Base-by-base conservation (phyloP, 345 rosid species). In the Lumnitzera littorea region DNA sequence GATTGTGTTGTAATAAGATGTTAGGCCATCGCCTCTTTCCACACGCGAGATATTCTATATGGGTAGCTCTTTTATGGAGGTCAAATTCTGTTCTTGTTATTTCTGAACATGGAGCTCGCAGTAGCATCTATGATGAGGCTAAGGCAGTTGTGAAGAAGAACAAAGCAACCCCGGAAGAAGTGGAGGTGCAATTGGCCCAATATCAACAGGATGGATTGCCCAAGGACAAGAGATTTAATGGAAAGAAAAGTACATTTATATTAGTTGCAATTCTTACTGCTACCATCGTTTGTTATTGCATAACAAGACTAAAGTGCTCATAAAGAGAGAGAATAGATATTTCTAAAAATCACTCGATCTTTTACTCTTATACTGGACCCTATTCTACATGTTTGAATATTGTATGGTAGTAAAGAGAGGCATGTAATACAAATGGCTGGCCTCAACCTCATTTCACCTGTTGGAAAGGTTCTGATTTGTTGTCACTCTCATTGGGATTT, bases 51-150 rank as follows among this genome's bases (percentile, higher is more conserved):
- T 89, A 83, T 69, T 89, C 96, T n/a, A 78, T 87, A 54, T 89
- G 98, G 98, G 96, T 92, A 36, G 91, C 96, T 25, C 94, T 92
- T 62, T 91, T 91, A 57, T 89, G 95, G 96, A 86, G 91, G 59
- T 71, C 89, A 64, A 87, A 85, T 77, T 92, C 91, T 17, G 84
- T 79, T 17, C 76, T 92, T 64, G 98, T 91, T 56, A 92, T 92
- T 55, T 92, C 96, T 53, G 91, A 87, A 72, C 96, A 92, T 63
- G 98, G 98, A 74, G 96, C 94, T 75, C 96, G 98, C 46, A 81
- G 96, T 56, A 92, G 82, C 25, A 86, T 92, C 66, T 89, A 92
- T 68, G 96, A 91, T 52, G 98, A 89, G 75, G 98, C 96, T 13
- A 82, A 80, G 56, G 98, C 96, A 59, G 96, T 87, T 41, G 85